A percentile compares a stretch with the other conserved stretches of the same genome.
Conservation (phyloP, 495 filamentous ascomycete species). For the Penicillium paradoxum region DNA sequence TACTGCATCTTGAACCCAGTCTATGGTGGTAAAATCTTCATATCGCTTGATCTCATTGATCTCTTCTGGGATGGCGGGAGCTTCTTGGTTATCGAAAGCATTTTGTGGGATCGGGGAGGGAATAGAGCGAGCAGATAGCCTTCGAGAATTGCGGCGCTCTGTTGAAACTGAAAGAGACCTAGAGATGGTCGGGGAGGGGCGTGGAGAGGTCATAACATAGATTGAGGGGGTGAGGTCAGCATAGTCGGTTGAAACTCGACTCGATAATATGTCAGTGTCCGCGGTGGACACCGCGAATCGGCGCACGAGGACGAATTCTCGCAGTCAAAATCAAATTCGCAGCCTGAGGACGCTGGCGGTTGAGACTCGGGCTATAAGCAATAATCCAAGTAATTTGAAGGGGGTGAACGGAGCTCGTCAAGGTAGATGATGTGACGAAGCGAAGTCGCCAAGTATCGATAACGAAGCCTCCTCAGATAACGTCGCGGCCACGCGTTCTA, state of each 20-base stretch:
- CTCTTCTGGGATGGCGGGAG: slow-evolving; percentile 79
- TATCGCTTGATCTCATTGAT: slow-evolving; percentile 98
- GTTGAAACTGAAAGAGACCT: slow-evolving; percentile 52
- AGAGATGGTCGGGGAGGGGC: slow-evolving; percentile 53
- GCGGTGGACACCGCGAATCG: slow-evolving; percentile 9
- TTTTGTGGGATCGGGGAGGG: slow-evolving; percentile 52
- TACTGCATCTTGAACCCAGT: slow-evolving; percentile 97
- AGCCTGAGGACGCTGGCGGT: neutral
- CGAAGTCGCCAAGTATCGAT: slow-evolving; percentile 29
- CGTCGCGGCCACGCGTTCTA: slow-evolving; percentile 25
- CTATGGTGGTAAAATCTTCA: slow-evolving; percentile 97
- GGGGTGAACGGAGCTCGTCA: slow-evolving; percentile 7
- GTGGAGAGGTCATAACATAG: slow-evolving; percentile 60
- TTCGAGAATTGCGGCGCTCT: slow-evolving; percentile 55
- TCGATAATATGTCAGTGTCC: slow-evolving; percentile 17
- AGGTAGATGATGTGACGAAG: slow-evolving; percentile 16
- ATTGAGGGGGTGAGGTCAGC: slow-evolving; percentile 26
- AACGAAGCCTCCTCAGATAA: slow-evolving; percentile 31
- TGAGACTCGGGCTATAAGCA: neutral
- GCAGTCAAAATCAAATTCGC: neutral
- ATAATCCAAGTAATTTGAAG: neutral
- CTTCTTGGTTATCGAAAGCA: slow-evolving; percentile 32
- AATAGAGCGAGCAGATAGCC: slow-evolving; percentile 67
- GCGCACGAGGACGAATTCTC: neutral
- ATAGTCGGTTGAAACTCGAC: slow-evolving; percentile 26